A percentile compares a stretch with the other conserved stretches of the same genome.
These are phyloP conservation scores for Russula ochroleuca DNA, from an alignment of 768 basidiomycete genomes.

Conservation along the genomic window DNA sequence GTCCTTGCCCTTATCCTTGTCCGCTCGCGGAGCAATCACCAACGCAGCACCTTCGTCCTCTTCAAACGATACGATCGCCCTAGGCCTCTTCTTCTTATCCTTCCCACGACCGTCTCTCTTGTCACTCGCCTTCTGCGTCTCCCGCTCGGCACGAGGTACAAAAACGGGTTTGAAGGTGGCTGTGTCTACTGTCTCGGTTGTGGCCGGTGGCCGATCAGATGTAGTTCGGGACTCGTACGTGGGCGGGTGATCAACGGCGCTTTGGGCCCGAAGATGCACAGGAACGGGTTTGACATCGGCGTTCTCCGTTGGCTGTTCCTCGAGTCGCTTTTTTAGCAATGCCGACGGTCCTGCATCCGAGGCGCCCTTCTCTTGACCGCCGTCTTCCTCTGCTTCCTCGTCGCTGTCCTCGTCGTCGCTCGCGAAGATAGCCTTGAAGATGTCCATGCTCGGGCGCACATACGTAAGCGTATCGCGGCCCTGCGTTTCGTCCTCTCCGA, in stretches of 20 bases:
- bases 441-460: conserved; percentile 79
- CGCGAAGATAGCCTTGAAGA: conserved; percentile 98
- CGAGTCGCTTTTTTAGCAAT: not conserved
- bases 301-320: not conserved
- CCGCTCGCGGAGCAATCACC: conserved; percentile 26
- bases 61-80: conserved; percentile 68
- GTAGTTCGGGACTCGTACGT: conserved; percentile 21
- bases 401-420: conserved; percentile 88
- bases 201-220: not conserved
- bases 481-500: conserved; percentile 90
- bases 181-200: conserved; percentile 43
- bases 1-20: conserved; percentile 33
- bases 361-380: conserved; percentile 14
- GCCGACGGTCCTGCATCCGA: conserved; percentile 3
- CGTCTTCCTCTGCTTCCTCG: conserved; percentile 50
- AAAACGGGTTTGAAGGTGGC: conserved; percentile 88
- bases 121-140: conserved; percentile 38
- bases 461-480: conserved; percentile 86
- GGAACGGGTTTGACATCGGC: conserved; percentile 10
- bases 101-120: conserved; percentile 33
- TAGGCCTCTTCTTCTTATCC: conserved; percentile 44
- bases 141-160: conserved; percentile 52
- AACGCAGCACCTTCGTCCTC: conserved; percentile 52
- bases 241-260: not conserved
- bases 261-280: conserved; percentile 17